A percentile compares a stretch with the other conserved stretches of the same genome.
Evolutionary conservation across 2,329 filamentous ascomycete species (phyloP).

Genomic region (Diaporthe helianthi): DNA sequence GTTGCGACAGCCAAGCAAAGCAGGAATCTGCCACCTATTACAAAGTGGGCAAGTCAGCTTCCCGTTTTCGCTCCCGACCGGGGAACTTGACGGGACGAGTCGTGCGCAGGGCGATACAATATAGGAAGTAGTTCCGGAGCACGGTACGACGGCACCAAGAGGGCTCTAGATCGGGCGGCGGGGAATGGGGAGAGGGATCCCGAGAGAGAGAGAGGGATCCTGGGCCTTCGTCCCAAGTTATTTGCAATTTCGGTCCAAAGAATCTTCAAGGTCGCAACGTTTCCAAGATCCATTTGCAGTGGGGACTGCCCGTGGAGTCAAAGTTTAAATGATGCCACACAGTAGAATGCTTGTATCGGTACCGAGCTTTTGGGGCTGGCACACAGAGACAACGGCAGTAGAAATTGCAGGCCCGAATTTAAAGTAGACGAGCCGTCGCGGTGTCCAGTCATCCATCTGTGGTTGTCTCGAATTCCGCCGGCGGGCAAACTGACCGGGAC

Average conservation of each 20-base stretch:
- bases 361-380: conserved; percentile 13
- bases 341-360: conserved; percentile 17
- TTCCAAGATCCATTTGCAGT: conserved; percentile 25
- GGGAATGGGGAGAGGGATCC: conserved; percentile 13
- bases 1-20: conserved; percentile 21
- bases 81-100: conserved; percentile 14
- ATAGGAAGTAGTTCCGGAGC: conserved; percentile 4
- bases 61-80: not conserved
- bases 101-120: conserved; percentile 12
- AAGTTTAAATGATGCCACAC: conserved; percentile 28
- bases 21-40: not conserved
- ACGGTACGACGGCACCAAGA: conserved; percentile 11
- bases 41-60: not conserved
- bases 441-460: not conserved
- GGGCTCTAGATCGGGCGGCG: conserved; percentile 10
- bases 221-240: conserved; percentile 10
- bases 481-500: not conserved
- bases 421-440: not conserved
- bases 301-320: conserved; percentile 13
- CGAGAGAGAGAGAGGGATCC: conserved; percentile 2
- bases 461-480: conserved; percentile 1
- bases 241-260: conserved; percentile 28
- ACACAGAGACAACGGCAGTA: conserved; percentile 12
- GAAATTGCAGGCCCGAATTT: conserved; percentile 10
- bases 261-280: conserved; percentile 25